phyloP scores from a whole-genome alignment of 441 rosid genomes.

The Bocquillonia castaneifolia region DNA sequence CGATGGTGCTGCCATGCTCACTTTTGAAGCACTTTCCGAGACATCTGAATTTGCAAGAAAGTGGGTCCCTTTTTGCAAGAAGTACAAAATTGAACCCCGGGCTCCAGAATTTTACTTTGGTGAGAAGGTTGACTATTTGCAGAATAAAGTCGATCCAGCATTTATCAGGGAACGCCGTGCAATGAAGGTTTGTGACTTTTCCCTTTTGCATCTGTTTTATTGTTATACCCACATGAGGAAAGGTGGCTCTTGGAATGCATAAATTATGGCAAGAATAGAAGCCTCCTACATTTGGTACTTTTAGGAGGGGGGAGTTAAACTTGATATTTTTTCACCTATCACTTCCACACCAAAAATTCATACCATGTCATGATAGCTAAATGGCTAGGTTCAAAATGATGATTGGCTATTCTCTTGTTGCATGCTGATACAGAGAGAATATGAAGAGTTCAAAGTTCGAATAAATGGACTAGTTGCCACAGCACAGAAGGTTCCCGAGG shows the following conservation, averaged over 20 bases:
- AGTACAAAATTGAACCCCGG: conserved; percentile 75
- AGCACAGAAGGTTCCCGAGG: conserved; percentile 95
- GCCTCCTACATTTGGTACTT: neutral
- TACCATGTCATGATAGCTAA: neutral
- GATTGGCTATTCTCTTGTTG: neutral
- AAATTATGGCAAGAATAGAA: neutral
- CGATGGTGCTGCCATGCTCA: conserved; percentile 98
- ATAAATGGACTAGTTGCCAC: conserved; percentile 82
- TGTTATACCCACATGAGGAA: neutral
- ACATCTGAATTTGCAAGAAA: conserved; percentile 91
- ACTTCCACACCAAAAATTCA: neutral
- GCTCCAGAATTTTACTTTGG: conserved; percentile 97
- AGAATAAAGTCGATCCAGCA: conserved; percentile 68
- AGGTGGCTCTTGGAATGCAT: neutral
- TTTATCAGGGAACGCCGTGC: conserved; percentile 80
- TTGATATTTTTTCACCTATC: neutral
- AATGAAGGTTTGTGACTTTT: conserved; percentile 64
- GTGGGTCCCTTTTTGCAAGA: conserved; percentile 98
- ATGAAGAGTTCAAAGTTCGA: conserved; percentile 81
- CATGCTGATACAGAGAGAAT: conserved; percentile 64
- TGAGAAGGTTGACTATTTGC: conserved; percentile 79
- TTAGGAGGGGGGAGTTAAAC: neutral
- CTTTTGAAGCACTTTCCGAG: conserved; percentile 94
- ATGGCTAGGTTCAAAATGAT: conserved; percentile 16
- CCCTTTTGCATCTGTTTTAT: neutral